Conservation (phyloP, 805 yeast genomes). For the Cyberlindnera meyerae region DNA sequence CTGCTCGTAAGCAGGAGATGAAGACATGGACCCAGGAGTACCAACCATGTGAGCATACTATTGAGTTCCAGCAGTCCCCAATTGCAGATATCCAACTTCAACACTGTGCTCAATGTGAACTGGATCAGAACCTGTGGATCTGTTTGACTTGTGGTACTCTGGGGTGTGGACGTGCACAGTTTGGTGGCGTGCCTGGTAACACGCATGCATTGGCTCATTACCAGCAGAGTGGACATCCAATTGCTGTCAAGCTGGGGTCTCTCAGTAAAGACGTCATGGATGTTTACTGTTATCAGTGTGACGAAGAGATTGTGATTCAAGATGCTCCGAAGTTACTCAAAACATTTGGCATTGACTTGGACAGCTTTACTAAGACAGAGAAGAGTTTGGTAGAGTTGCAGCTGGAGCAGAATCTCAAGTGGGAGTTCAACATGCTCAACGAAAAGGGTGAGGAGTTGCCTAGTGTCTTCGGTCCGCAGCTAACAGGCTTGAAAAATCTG, state of each 20-base stretch:
- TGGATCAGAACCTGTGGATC: constrained; percentile 82
- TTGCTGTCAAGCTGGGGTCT: constrained; percentile 90
- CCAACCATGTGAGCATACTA: constrained; percentile 71
- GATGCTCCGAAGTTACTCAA: constrained; percentile 42
- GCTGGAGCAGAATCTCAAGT: constrained; percentile 85
- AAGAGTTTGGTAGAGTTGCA: constrained; percentile 85
- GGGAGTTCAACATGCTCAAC: constrained; percentile 85
- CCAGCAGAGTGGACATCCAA: constrained; percentile 56
- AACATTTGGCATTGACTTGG: constrained; percentile 64
- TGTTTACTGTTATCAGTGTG: constrained; percentile 81
- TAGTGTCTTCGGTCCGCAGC: constrained; percentile 68
- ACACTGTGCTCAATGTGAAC: constrained; percentile 54
- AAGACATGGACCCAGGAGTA: constrained; percentile 92
- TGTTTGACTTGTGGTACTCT: constrained; percentile 87
- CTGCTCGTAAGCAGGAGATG: constrained; percentile 59
- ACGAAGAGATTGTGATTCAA: constrained; percentile 83
- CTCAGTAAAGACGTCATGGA: constrained; percentile 77
- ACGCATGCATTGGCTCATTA: constrained; percentile 83
- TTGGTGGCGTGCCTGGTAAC: constrained; percentile 91
- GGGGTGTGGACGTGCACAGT: constrained; percentile 94
- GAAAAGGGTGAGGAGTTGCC: constrained; percentile 58
- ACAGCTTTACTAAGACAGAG: constrained; percentile 62
- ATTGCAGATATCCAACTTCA: constrained; percentile 29
- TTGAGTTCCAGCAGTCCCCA: constrained; percentile 41
- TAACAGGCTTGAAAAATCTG: constrained; percentile 82